Evolutionary conservation across 805 yeast genomes (phyloP).

Genomic region (Teunomyces kruisii): DNA sequence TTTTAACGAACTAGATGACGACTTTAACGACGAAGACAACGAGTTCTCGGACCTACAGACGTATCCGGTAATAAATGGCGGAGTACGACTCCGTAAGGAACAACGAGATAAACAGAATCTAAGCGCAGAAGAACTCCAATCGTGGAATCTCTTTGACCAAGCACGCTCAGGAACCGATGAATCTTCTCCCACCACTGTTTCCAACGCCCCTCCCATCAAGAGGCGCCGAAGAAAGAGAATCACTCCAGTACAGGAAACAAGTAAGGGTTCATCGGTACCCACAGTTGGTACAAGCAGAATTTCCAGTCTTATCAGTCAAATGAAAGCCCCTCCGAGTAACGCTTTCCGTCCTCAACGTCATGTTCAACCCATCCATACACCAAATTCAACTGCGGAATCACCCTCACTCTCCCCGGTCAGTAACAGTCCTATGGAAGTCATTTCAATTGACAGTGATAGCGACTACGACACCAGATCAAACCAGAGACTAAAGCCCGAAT

Average conservation of each 20-base stretch:
- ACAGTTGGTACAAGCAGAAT: conserved; percentile 9
- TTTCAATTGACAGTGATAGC: conserved; percentile 6
- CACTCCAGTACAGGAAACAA: conserved; percentile 7
- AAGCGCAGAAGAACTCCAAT: conserved; percentile 32
- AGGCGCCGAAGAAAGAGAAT: conserved; percentile 17
- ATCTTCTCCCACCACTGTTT: background rate
- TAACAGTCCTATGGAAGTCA: conserved; percentile 8
- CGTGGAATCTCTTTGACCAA: conserved; percentile 39
- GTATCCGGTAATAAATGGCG: conserved; percentile 35
- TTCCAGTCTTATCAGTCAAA: conserved; percentile 11
- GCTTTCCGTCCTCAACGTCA: background rate
- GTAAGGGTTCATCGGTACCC: background rate
- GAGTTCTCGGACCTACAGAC: background rate
- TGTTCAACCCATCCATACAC: background rate
- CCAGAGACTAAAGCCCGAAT: conserved; percentile 10
- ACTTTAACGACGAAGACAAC: conserved; percentile 14
- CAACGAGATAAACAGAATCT: conserved; percentile 26
- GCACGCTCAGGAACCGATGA: conserved; percentile 15
- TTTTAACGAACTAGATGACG: conserved; percentile 31
- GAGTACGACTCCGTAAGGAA: conserved; percentile 36
- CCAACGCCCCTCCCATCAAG: conserved; percentile 3
- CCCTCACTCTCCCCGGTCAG: conserved; percentile 8
- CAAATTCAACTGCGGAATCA: conserved; percentile 7
- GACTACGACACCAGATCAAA: conserved; percentile 7
- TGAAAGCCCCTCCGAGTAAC: conserved; percentile 6